Percentiles rank a stretch among this genome's conserved stretches.
Conservation (phyloP, 108 stramenopile species). For the Skeletonema costatum region DNA sequence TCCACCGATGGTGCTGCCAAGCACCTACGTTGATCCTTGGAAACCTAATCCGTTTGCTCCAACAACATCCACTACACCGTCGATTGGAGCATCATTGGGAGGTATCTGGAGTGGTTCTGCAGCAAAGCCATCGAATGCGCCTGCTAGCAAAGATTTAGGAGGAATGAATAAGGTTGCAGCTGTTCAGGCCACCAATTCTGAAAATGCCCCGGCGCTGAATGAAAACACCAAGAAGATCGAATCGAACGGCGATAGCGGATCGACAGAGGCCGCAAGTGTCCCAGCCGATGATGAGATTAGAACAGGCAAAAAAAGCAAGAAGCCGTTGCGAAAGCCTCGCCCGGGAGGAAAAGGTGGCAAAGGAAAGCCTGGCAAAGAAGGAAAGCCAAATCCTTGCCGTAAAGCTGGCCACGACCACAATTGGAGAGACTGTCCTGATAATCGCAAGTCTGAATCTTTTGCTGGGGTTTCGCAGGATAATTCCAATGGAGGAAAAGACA, state of each 20-base stretch:
- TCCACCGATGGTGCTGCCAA: constrained; percentile 28
- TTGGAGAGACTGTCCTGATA: not conserved
- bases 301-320: not conserved
- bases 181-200: not conserved
- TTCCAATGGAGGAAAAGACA: not conserved
- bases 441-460: not conserved
- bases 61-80: constrained; percentile 1
- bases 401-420: not conserved
- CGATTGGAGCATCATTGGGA: constrained; percentile 11
- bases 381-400: not conserved
- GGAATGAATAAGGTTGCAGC: not conserved
- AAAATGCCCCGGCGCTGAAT: not conserved
- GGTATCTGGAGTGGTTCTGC: constrained; percentile 28
- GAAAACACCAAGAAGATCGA: not conserved
- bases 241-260: not conserved
- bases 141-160: not conserved
- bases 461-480: not conserved
- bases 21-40: constrained; percentile 34
- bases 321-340: not conserved
- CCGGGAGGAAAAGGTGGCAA: not conserved
- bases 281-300: not conserved
- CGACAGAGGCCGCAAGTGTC: not conserved
- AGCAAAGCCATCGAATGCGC: not conserved
- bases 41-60: constrained; percentile 44
- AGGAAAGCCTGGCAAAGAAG: not conserved